Base-by-base conservation (phyloP, 768 basidiomycete genomes). In the Pleurotus cornucopiae region DNA sequence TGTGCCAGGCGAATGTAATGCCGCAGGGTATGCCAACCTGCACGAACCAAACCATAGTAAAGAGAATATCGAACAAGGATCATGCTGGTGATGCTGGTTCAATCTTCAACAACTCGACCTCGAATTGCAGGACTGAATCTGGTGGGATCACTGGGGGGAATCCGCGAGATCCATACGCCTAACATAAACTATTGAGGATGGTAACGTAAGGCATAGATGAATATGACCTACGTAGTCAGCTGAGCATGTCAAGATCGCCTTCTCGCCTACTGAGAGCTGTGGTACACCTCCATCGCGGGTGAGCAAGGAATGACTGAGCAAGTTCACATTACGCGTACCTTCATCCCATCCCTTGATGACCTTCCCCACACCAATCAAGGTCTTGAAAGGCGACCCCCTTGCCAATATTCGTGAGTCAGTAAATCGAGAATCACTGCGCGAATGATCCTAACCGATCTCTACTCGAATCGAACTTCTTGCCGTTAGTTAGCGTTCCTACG, bases 291-390 rank as follows among this genome's bases (percentile, higher is more conserved):
- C 54, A 62, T 57, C 56, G 51, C 60, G 53, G 57, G 56, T 56
- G 48, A 61, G 51, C n/a, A n/a, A n/a, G 23, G 41, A 14, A 44
- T 16, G 9, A 37, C 47, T 5, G 3, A 18, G 16, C 47, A 25
- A n/a, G 44, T 41, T 26, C 16, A 2, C 7, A 20, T 52, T 6
- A 23, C 34, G 70, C 79, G 62, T 60, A 86, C 92, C 91, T 68
- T 92, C 89, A 64, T 93, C 91, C 92, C 91, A 94, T 30, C 91
- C 89, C 64, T 78, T 86, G 73, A 94, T 93, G 46, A 94, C 91
- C 65, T 85, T 84, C 9, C 89, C 88, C 18, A 83, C 73, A 46
- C 92, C 89, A 61, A 92, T 91, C 65, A 80, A 64, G 4, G 88
- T 90, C 58, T 69, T 62, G 67, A 93, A 92, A 1, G 90, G 82